Conservation (phyloP, 176 grass and related monocot species). For the Tillandsia leiboldiana region DNA sequence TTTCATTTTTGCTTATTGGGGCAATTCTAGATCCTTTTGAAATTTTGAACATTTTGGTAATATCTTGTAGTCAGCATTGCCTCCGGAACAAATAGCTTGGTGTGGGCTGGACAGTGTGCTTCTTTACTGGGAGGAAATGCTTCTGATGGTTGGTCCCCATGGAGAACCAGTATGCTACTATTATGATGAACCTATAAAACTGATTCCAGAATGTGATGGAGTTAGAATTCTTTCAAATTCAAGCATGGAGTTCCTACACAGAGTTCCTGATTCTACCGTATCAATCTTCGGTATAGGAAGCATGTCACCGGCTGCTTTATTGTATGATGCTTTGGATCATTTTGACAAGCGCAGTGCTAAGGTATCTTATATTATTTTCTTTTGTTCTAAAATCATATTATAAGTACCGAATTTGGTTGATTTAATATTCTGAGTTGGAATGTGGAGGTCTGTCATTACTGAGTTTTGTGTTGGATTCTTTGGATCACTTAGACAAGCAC, state of each 20-base stretch:
- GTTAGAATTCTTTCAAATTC: conserved; percentile 94
- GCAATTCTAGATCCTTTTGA: background rate
- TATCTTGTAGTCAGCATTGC: conserved; percentile 67
- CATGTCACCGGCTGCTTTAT: conserved; percentile 76
- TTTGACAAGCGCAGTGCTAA: conserved; percentile 93
- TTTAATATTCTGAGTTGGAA: background rate
- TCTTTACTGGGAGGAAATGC: conserved; percentile 76
- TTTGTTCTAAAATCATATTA: background rate
- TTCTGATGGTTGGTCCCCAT: conserved; percentile 81
- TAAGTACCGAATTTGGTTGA: background rate
- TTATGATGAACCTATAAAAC: conserved; percentile 88
- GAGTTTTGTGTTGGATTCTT: no score
- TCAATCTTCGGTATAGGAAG: conserved; percentile 86
- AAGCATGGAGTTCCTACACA: conserved; percentile 93
- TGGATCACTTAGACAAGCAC: no score
- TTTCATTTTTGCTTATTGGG: conserved; percentile 1
- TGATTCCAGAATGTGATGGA: conserved; percentile 91
- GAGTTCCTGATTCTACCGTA: conserved; percentile 75
- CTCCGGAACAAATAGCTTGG: conserved; percentile 94
- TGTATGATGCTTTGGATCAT: conserved; percentile 96
- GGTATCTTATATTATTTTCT: conserved; percentile 30
- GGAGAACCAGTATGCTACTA: conserved; percentile 78
- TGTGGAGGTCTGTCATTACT: no score
- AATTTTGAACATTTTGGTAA: background rate
- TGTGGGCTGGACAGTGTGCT: conserved; percentile 93